These are phyloP conservation scores for Sugiyamaella marilandica DNA, from an alignment of 805 yeast species.

Conservation along the genomic window DNA sequence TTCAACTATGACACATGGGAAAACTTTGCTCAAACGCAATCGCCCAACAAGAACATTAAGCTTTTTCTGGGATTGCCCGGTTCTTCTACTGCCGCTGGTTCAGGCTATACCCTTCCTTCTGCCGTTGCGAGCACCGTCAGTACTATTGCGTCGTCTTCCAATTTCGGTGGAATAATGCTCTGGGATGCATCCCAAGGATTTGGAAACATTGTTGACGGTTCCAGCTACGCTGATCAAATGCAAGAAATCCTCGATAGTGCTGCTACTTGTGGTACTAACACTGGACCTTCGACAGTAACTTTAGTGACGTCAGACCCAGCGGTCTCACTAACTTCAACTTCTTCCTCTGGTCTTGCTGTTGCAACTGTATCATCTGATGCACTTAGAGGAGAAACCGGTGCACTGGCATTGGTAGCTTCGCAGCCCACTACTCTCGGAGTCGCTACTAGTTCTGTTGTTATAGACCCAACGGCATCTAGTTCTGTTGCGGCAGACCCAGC, in stretches of 20 bases:
- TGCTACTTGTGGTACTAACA: conserved; percentile 17
- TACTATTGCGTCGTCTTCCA: conserved; percentile 19
- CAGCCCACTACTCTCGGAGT: conserved; percentile 14
- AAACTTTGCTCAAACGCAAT: conserved; percentile 38
- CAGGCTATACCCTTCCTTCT: conserved; percentile 45
- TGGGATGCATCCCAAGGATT: conserved; percentile 66
- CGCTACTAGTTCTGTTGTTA: not conserved
- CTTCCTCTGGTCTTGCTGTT: conserved; percentile 17
- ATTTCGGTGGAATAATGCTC: conserved; percentile 69
- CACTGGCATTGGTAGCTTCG: conserved; percentile 13
- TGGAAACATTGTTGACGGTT: not conserved
- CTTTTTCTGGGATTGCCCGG: conserved; percentile 65
- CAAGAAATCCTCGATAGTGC: conserved; percentile 37
- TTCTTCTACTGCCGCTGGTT: conserved; percentile 45
- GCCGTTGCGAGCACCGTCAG: conserved; percentile 23
- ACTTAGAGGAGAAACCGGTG: not conserved
- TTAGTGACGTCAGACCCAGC: conserved; percentile 14
- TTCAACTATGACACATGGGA: conserved; percentile 51
- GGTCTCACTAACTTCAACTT: conserved; percentile 23
- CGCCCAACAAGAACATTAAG: conserved; percentile 50
- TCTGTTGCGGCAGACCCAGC: not conserved
- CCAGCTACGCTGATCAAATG: conserved; percentile 35
- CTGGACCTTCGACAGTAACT: conserved; percentile 17
- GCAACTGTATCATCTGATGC: conserved; percentile 18
- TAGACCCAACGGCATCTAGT: conserved; percentile 6